A percentile compares a stretch with the other conserved stretches of the same genome.
phyloP scores from a whole-genome alignment of 1,284 basidiomycete genomes.

The Malassezia sp. region DNA sequence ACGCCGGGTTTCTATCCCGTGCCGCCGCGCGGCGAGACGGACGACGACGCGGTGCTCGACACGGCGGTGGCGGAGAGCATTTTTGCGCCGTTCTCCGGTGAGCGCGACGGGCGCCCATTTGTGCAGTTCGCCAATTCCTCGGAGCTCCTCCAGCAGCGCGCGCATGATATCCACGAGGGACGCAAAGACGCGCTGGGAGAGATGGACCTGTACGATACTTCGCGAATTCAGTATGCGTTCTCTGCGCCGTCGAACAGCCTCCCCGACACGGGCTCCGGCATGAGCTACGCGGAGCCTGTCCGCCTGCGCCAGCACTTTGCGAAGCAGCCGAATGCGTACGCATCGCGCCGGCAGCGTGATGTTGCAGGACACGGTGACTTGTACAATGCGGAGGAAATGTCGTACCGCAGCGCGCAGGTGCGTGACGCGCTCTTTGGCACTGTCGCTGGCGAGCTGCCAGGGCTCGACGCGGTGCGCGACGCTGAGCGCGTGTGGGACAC shows the following conservation, averaged over 20 bases:
- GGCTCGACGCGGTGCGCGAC: conserved; percentile 41
- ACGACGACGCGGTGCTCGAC: conserved; percentile 1
- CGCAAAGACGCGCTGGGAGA: conserved; percentile 13
- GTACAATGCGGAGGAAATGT: conserved; percentile 13
- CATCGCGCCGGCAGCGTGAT: conserved; percentile 12
- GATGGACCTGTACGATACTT: conserved; percentile 14
- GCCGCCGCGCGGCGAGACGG: conserved; percentile 6
- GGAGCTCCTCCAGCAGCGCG: conserved; percentile 8
- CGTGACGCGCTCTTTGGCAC: conserved; percentile 46
- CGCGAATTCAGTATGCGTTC: conserved; percentile 4
- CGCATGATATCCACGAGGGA: not conserved
- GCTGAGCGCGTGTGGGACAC: conserved; percentile 11
- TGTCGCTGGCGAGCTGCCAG: conserved; percentile 35
- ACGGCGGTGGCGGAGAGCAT: conserved; percentile 9
- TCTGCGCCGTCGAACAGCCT: not conserved
- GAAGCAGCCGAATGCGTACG: conserved; percentile 8
- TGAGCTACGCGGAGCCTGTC: not conserved
- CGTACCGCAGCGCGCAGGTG: conserved; percentile 29
- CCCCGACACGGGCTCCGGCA: no score
- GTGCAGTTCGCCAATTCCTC: conserved; percentile 11
- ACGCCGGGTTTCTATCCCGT: conserved; percentile 35
- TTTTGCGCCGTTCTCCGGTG: conserved; percentile 10
- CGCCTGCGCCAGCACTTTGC: conserved; percentile 15
- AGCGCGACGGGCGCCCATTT: conserved; percentile 11
- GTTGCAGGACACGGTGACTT: conserved; percentile 15